Conservation (phyloP, 1,284 basidiomycete species). For the Heterobasidion occidentale region DNA sequence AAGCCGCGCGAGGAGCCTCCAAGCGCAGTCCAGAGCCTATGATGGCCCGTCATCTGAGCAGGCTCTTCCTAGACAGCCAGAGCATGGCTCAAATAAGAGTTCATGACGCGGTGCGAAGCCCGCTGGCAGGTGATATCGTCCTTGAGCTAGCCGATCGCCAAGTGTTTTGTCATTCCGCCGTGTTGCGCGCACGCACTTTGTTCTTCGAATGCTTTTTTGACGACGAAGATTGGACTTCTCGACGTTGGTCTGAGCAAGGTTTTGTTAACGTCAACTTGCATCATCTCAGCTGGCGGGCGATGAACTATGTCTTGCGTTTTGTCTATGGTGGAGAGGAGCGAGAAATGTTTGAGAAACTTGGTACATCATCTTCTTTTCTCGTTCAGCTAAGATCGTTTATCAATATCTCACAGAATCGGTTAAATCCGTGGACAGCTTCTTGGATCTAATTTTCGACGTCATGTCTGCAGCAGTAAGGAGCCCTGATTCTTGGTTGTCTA, state of each 20-base stretch:
- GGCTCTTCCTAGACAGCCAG: constrained; percentile 27
- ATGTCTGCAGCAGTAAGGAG: constrained; percentile 73
- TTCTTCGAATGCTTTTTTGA: constrained; percentile 88
- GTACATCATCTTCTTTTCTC: constrained; percentile 31
- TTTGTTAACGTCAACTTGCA: constrained; percentile 61
- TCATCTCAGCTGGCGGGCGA: constrained; percentile 71
- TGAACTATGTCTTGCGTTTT: constrained; percentile 73
- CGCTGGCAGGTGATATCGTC: constrained; percentile 55
- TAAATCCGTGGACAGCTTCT: constrained; percentile 63
- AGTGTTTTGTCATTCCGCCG: constrained; percentile 64
- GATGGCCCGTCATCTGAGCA: constrained; percentile 38
- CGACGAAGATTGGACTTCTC: constrained; percentile 74
- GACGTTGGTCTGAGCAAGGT: constrained; percentile 48
- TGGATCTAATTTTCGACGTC: constrained; percentile 87
- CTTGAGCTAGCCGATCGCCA: constrained; percentile 66
- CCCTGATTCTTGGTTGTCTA: background rate
- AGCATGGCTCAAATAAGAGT: constrained; percentile 13
- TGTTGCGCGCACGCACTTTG: constrained; percentile 77
- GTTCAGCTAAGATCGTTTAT: background rate
- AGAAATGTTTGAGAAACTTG: constrained; percentile 68
- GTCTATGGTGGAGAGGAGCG: constrained; percentile 75
- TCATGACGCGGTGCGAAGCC: constrained; percentile 14
- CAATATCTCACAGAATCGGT: constrained; percentile 42
- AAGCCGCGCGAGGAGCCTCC: constrained; percentile 44
- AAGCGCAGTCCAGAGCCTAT: constrained; percentile 41